phyloP scores from a whole-genome alignment of 495 filamentous ascomycete genomes.

The Aspergillus diversus region DNA sequence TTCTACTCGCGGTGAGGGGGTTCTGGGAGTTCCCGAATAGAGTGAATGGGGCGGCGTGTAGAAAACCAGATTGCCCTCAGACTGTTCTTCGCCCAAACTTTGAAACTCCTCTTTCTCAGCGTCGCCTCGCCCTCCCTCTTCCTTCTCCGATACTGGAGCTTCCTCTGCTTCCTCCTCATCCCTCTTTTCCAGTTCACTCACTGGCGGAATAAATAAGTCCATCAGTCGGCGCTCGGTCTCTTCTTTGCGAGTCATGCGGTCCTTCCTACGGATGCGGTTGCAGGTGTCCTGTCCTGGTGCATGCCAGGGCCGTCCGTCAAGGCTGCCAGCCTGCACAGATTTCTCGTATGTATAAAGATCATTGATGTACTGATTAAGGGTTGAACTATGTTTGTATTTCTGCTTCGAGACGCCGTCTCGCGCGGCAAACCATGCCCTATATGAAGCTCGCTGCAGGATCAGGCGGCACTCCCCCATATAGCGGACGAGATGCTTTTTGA shows the following conservation, averaged over 20 bases:
- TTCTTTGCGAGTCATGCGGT: constrained; percentile 18
- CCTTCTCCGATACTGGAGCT: constrained; percentile 3
- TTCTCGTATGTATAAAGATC: constrained; percentile 31
- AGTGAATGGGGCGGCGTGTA: neutral
- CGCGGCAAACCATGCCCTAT: constrained; percentile 36
- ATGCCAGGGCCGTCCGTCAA: constrained; percentile 15
- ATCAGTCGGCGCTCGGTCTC: constrained; percentile 22
- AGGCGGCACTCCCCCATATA: constrained; percentile 33
- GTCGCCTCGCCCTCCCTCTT: constrained; percentile 9
- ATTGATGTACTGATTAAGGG: constrained; percentile 26
- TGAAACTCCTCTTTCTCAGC: too few relatives aligned
- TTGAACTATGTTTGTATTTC: constrained; percentile 20
- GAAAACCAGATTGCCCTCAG: neutral
- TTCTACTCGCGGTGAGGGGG: constrained; percentile 7
- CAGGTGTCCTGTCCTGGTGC: constrained; percentile 32
- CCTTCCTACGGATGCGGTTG: constrained; percentile 25
- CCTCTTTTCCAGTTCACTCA: neutral
- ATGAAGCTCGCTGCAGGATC: constrained; percentile 35
- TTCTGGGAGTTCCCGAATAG: constrained; percentile 1
- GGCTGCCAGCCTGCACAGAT: constrained; percentile 25
- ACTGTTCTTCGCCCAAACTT: neutral
- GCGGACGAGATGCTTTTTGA: constrained; percentile 19
- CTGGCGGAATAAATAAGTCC: constrained; percentile 25
- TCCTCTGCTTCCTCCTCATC: neutral
- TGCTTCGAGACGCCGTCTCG: constrained; percentile 24